Base-by-base conservation (phyloP, 495 filamentous ascomycete species). In the Penicilliopsis zonata region DNA sequence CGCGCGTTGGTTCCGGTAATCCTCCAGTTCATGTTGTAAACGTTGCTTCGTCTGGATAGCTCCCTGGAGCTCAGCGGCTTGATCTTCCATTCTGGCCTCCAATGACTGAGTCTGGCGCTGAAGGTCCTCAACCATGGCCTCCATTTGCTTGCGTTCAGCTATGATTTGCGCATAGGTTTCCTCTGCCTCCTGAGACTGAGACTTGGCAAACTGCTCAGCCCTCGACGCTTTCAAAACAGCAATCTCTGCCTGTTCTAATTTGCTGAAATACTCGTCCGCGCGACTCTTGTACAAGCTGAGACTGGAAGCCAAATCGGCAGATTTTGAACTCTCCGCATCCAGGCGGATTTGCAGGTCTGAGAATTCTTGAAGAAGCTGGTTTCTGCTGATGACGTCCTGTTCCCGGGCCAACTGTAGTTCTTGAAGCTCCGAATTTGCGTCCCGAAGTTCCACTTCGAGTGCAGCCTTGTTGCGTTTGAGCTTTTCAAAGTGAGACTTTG, bases 231-330 rank as follows among this genome's bases (percentile, higher is more conserved):
- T 95, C 37, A 98, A 70, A 13, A 96, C 85, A 6, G 86, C 77
- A 40, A 96, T 88, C 50, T 98, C 90, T 10, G 90, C 90, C 50
- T 95, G 87, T 50, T 98, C 90, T 12, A 98, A 78, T 57, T 94
- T 95, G 65, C 72, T 84, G 61, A 95, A 98, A 46, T 98, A 98
- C 50, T 98, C 90, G 49, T 96, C 86, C 1, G 88, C 81, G 17
- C 90, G 79, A 27, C 73, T 75, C 70, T 94, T 96, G 69, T 96
- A 98, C 16, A 95, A 59, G 37, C 71, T 79, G 9, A 95, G 66
- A 47, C 78, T 93, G 9, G 86, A 81, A 10, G 73, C 73, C 12
- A 94, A 73, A 47, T 98, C 90, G 12, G 76, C 76, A 21, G 82
- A 70, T 56, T 82, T 86, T 2, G 86, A 93, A 2, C 74, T 69